These are phyloP conservation scores for Colletotrichum tropicale DNA, from an alignment of 2,329 filamentous ascomycete species.

Conservation along the genomic window DNA sequence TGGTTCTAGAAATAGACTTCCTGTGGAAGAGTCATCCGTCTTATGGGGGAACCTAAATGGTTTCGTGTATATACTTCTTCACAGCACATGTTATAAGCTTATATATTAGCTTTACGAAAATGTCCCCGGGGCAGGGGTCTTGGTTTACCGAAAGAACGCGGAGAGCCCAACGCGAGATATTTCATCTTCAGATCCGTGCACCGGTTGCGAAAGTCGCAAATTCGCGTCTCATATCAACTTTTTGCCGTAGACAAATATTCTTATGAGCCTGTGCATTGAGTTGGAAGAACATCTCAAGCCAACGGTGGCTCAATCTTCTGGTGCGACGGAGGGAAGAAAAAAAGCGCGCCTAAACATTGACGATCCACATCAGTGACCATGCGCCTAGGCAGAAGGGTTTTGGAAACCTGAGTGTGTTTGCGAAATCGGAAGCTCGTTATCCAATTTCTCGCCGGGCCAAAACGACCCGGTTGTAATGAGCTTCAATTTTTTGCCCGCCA, in stretches of 20 bases:
- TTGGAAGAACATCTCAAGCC: neutral
- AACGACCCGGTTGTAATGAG: neutral
- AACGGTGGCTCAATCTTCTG: neutral
- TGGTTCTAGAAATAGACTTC: neutral
- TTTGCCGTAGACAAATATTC: rapidly evolving
- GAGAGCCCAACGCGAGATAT: neutral
- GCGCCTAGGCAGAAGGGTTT: neutral
- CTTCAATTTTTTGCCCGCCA: neutral
- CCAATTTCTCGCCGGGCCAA: neutral
- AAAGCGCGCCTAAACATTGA: neutral
- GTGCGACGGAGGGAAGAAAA: neutral
- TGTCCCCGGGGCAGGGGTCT: neutral
- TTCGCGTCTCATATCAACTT: neutral
- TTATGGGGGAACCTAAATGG: neutral
- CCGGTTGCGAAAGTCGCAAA: neutral
- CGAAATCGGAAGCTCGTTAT: neutral
- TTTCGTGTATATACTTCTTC: constrained; percentile 10
- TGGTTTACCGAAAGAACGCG: neutral
- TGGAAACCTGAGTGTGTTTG: neutral
- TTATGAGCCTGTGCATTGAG: neutral
- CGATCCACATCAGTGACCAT: neutral
- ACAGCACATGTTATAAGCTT: neutral
- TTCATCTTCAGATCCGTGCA: neutral
- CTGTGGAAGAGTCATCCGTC: no score
- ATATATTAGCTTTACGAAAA: neutral